A percentile compares a stretch with the other conserved stretches of the same genome.
Conservation (phyloP, 495 filamentous ascomycete species). For the Podospora pseudocomata region DNA sequence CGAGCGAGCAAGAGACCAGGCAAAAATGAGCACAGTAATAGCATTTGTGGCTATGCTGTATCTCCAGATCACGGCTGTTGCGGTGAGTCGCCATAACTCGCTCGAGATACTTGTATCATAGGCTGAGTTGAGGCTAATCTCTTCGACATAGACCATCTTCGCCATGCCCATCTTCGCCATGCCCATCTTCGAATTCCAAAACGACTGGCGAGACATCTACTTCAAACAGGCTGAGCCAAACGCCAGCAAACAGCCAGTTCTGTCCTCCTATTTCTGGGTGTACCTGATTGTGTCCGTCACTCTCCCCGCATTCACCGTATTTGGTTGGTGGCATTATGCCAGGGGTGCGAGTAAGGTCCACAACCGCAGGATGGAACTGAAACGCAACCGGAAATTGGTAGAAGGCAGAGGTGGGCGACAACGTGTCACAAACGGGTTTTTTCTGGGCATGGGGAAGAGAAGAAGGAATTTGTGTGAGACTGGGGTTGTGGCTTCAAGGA, state of each 20-base stretch:
- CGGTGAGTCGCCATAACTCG: constrained; percentile 5
- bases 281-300: background rate
- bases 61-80: constrained; percentile 19
- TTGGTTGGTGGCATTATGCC: too few species aligned
- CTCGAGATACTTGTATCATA: background rate
- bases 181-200: constrained; percentile 16
- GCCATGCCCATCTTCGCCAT: constrained; percentile 15
- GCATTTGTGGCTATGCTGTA: constrained; percentile 20
- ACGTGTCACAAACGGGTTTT: too few species aligned
- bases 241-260: background rate
- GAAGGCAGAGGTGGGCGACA: too few species aligned
- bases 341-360: too few species aligned
- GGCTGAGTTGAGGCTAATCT: background rate
- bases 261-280: background rate
- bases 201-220: background rate
- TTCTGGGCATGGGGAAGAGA: too few species aligned
- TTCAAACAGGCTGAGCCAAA: background rate
- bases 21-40: constrained; percentile 8
- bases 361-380: too few species aligned
- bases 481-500: too few species aligned
- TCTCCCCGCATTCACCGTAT: too few species aligned
- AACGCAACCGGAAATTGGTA: too few species aligned
- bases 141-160: constrained; percentile 12
- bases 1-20: background rate
- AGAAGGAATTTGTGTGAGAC: too few species aligned